Evolutionary conservation across 768 basidiomycete genomes (phyloP).

Genomic region (Fomitopsis pulvina): DNA sequence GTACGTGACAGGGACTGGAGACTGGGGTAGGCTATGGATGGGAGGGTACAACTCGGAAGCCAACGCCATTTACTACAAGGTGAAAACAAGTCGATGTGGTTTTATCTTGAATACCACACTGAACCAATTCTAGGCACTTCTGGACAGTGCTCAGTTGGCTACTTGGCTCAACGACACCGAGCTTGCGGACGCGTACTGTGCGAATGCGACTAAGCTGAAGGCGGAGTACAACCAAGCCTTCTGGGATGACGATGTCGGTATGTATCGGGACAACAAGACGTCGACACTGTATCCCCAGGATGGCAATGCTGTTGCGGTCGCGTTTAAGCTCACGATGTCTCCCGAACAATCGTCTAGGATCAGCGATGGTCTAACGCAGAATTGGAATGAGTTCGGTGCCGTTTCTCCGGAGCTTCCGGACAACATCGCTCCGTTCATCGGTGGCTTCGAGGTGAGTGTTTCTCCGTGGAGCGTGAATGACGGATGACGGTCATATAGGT

Average conservation of each 20-base stretch:
- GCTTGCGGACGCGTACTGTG: conserved; percentile 31
- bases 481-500: conserved; percentile 26
- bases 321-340: conserved; percentile 44
- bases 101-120: not conserved
- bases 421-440: conserved; percentile 54
- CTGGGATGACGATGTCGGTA: conserved; percentile 40
- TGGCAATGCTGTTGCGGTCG: conserved; percentile 47
- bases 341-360: conserved; percentile 31
- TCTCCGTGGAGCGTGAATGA: not conserved
- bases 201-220: conserved; percentile 45
- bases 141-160: conserved; percentile 40
- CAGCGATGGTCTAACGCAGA: conserved; percentile 40
- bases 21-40: conserved; percentile 52
- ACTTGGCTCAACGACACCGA: conserved; percentile 27
- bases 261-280: conserved; percentile 50
- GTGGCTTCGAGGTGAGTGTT: conserved; percentile 43
- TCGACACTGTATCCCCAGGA: conserved; percentile 51
- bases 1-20: conserved; percentile 48
- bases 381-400: conserved; percentile 49
- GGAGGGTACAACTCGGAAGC: conserved; percentile 52
- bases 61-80: conserved; percentile 48
- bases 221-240: conserved; percentile 42
- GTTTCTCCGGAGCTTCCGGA: conserved; percentile 52
- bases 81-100: conserved; percentile 11
- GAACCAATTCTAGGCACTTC: conserved; percentile 33